Evolutionary conservation across 345 rosid species (phyloP), one percentile per base, ranked within the genome.

Genomic region (Microcos paniculata): DNA sequence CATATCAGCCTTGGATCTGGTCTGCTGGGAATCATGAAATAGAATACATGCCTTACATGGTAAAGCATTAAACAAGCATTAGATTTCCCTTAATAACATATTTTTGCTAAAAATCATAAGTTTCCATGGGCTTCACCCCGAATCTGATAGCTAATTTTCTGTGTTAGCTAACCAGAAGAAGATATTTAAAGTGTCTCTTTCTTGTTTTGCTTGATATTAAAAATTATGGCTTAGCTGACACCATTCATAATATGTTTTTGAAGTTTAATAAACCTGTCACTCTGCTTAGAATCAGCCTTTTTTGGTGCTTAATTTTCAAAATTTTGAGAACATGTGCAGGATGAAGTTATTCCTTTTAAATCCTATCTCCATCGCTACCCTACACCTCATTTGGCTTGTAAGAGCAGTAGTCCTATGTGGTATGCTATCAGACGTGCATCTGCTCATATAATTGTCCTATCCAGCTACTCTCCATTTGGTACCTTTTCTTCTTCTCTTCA

Each of bases 391-490:
- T 74, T 82, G 83, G 94, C 94, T 66, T 89, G 98, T 33, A 73
- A 86, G 72, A 96, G 98, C 79, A 96, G 83, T 81, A 88, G 59
- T 77, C 96, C 99, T 76, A 89, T 96, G 42, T 96, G 94, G 93
- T 92, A 96, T 73, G 91, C 98, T 30, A 69, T 96, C 77, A 89
- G 92, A 82, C 92, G 96, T 65, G 99, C 98, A 40, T 96, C 98
- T 6, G 96, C 97, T 65, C 99, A 93, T 81, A 88, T 96, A 74
- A 92, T 96, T 73, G 94, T 90, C 80, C 86, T 93, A 80, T 96
- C 98, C 66, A 91, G 98, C 90, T 96, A 96, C 87, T 96, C 99
- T 58, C 86, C 99, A 49, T 96, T 88, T 76, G 98, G 98, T 96
- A 93, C 89, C 19, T 79, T 81, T 65, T 43, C 38, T 24, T 21